These are phyloP conservation scores for Trametes pubescens DNA, from an alignment of 1,284 basidiomycete genomes.

Conservation along the genomic window DNA sequence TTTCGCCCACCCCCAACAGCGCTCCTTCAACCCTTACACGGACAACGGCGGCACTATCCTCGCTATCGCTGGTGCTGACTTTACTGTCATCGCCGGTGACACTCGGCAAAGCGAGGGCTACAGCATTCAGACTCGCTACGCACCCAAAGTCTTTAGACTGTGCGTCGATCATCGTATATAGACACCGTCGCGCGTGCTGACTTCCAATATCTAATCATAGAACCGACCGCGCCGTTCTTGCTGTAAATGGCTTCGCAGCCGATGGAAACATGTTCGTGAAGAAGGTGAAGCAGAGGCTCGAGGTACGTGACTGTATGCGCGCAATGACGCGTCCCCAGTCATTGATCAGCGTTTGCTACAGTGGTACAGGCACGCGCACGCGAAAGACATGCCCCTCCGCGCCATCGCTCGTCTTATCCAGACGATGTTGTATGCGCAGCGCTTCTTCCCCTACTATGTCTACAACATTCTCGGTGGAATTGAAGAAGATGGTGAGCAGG, in stretches of 20 bases:
- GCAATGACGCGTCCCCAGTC: conserved; percentile 6
- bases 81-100: conserved; percentile 93
- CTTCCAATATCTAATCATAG: conserved; percentile 50
- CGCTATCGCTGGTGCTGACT: conserved; percentile 92
- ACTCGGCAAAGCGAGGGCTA: conserved; percentile 95
- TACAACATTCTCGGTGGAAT: conserved; percentile 95
- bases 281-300: conserved; percentile 90
- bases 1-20: conserved; percentile 58
- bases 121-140: conserved; percentile 95
- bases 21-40: conserved; percentile 86
- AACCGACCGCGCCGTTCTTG: conserved; percentile 92
- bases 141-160: conserved; percentile 90
- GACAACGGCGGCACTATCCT: conserved; percentile 96
- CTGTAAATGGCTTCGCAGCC: conserved; percentile 94
- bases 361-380: conserved; percentile 96
- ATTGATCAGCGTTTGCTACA: conserved; percentile 41
- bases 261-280: conserved; percentile 97
- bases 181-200: conserved; percentile 5
- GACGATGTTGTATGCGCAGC: conserved; percentile 92
- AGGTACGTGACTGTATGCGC: conserved; percentile 58
- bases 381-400: conserved; percentile 92
- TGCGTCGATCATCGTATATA: conserved; percentile 48
- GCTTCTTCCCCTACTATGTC: conserved; percentile 97
- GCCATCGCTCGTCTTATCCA: conserved; percentile 94
- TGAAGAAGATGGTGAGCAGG: conserved; percentile 93